A percentile compares a stretch with the other conserved stretches of the same genome.
phyloP scores from a whole-genome alignment of 2,329 filamentous ascomycete species.

The Decorospora gaudefroyi region DNA sequence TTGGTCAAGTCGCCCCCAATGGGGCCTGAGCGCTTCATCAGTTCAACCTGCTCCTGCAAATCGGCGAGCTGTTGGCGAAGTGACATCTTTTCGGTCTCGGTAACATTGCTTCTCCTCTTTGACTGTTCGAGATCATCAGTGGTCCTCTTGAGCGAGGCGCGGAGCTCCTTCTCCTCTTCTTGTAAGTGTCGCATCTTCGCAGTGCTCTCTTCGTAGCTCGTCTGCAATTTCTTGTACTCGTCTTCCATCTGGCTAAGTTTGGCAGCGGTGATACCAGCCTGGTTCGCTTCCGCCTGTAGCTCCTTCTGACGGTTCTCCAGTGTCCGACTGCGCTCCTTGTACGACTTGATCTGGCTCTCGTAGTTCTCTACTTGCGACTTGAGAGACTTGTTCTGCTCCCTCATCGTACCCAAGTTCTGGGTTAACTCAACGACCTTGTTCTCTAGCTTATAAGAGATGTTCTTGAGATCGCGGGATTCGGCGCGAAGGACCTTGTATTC shows the following conservation, averaged over 20 bases:
- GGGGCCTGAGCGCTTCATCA: slow-evolving; percentile 77
- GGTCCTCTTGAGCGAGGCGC: slow-evolving; percentile 78
- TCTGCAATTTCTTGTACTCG: slow-evolving; percentile 90
- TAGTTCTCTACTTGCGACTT: slow-evolving; percentile 91
- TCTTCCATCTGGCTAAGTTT: slow-evolving; percentile 89
- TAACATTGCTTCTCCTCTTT: slow-evolving; percentile 72
- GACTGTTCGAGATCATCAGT: slow-evolving; percentile 80
- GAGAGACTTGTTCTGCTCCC: slow-evolving; percentile 90
- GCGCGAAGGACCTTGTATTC: slow-evolving; percentile 91
- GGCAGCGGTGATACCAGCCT: slow-evolving; percentile 92
- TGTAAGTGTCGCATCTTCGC: slow-evolving; percentile 91
- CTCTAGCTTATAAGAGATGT: slow-evolving; percentile 98
- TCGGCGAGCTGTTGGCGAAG: slow-evolving; percentile 87
- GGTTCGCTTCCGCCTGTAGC: slow-evolving; percentile 93
- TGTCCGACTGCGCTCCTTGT: slow-evolving; percentile 89
- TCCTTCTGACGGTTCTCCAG: slow-evolving; percentile 91
- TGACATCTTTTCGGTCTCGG: slow-evolving; percentile 82
- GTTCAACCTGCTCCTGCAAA: slow-evolving; percentile 87
- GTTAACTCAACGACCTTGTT: slow-evolving; percentile 99
- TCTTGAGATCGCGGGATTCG: slow-evolving; percentile 96
- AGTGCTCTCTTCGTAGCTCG: slow-evolving; percentile 86
- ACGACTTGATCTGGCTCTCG: slow-evolving; percentile 92
- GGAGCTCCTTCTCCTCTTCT: slow-evolving; percentile 85
- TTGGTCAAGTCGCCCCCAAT: slow-evolving; percentile 71
- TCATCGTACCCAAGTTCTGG: slow-evolving; percentile 88